phyloP scores from a whole-genome alignment of 257 asterid species.

The Perilla frutescens region DNA sequence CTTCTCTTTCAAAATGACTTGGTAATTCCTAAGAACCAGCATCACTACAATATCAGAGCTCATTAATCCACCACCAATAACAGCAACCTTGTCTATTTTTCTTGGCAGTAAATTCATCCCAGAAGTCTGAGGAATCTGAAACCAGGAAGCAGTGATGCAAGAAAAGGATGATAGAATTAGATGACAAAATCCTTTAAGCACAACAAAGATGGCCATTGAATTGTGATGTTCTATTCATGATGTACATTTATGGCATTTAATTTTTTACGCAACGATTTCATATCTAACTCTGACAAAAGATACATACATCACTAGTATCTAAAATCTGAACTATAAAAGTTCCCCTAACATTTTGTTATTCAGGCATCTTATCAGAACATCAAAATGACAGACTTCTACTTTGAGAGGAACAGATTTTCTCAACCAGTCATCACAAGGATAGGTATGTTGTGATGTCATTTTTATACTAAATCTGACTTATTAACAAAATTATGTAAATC shows the following conservation, averaged over 20 bases:
- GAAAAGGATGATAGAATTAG: slow-evolving; percentile 17
- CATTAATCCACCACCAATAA: slow-evolving; percentile 60
- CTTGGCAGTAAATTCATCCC: slow-evolving; percentile 50
- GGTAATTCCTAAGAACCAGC: slow-evolving; percentile 45
- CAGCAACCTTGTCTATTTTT: slow-evolving; percentile 52
- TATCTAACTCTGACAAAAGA: neutral
- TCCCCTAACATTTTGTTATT: slow-evolving; percentile 3
- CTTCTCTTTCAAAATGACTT: slow-evolving; percentile 52
- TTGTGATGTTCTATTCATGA: slow-evolving; percentile 6
- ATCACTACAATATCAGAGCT: slow-evolving; percentile 50
- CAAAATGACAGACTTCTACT: slow-evolving; percentile 9
- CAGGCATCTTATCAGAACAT: slow-evolving; percentile 1
- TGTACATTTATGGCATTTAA: slow-evolving; percentile 9
- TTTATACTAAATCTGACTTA: neutral
- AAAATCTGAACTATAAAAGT: slow-evolving; percentile 12
- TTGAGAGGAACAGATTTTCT: slow-evolving; percentile 3
- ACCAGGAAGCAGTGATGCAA: slow-evolving; percentile 25
- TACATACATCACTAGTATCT: neutral
- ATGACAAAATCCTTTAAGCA: slow-evolving; percentile 1
- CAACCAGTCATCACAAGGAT: neutral
- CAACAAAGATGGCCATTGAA: neutral
- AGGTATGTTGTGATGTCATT: neutral
- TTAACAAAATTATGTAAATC: neutral
- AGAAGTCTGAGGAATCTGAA: slow-evolving; percentile 57
- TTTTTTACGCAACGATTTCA: neutral